Base-by-base conservation (phyloP, 2,329 filamentous ascomycete species). In the Seiridium cupressi region DNA sequence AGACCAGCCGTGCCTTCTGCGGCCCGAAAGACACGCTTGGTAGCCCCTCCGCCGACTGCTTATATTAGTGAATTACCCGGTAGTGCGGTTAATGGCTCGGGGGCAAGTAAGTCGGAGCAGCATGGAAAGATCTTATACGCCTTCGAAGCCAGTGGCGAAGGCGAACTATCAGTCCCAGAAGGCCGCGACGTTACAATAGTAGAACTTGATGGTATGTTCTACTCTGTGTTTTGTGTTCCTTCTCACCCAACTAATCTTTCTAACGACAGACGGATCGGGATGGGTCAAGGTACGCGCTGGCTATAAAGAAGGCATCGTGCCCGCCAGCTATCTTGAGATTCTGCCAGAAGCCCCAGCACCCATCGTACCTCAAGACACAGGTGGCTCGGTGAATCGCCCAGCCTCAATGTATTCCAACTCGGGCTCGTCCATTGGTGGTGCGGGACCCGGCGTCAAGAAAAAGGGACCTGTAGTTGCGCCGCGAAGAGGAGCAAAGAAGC, bases 391-490 rank as follows among this genome's bases (percentile, higher is more conserved):
- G 1, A 68, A 68, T 32, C 86, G 91, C 2, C 91, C 91, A 0
- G 83, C 85, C 44, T 94, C 91, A 7, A 87, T 86, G 0, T 92
- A 92, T 70, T 96, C 93, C 4, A 92, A 87, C 65, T 93, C 90
- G 7, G 87, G 87, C 3, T 87, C 87, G 4, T 93, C 90, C 0
- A 77, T 92, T 57, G 75, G 76, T 10, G 71, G 68, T 5, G 31
- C 49, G 11, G 18, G 18, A 26, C 64, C 73, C 6, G 76, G 78
- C 3, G 70, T 73, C 44, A 96, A 93, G 79, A 96, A 96, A 76
- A 93, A 96, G 73, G 93, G 93, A 0, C 93, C 93, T 0, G 93
- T 89, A 0, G 95, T 99, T 4, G 95, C 95, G 11, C 95, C 95
- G 3, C 89, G 89, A 66, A 87, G 93, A 8, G 93, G 93, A 11